Percentiles rank a stretch among this genome's conserved stretches.
Conservation (phyloP, 1,284 basidiomycete species). For the Thecaphora frezii region DNA sequence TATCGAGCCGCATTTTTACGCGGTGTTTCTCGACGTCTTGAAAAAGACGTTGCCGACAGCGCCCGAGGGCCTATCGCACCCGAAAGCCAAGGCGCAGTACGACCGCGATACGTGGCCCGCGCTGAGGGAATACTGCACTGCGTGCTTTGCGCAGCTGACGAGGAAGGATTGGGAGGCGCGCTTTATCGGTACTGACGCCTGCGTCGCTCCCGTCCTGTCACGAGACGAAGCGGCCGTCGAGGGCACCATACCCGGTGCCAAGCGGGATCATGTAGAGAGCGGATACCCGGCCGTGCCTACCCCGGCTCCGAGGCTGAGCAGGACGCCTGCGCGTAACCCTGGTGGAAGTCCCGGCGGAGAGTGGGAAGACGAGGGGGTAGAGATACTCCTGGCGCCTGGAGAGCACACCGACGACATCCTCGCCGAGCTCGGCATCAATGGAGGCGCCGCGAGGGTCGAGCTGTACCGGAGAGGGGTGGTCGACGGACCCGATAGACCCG, state of each 20-base stretch:
- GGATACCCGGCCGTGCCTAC: slow-evolving; percentile 47
- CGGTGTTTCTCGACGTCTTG: slow-evolving; percentile 34
- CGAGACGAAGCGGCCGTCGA: slow-evolving; percentile 47
- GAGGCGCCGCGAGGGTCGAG: slow-evolving; percentile 18
- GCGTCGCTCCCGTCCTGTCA: slow-evolving; percentile 71
- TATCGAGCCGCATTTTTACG: slow-evolving; percentile 38
- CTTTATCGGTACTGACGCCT: slow-evolving; percentile 76
- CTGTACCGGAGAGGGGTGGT: slow-evolving; percentile 34
- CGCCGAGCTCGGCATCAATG: slow-evolving; percentile 27
- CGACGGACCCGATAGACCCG: slow-evolving; percentile 34
- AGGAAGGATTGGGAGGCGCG: slow-evolving; percentile 72
- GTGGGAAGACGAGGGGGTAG: slow-evolving; percentile 18
- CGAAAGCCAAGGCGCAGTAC: slow-evolving; percentile 64
- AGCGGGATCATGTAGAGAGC: slow-evolving; percentile 12
- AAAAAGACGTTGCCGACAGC: slow-evolving; percentile 21
- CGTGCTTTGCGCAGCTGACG: slow-evolving; percentile 68
- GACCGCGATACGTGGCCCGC: slow-evolving; percentile 68
- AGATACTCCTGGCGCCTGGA: slow-evolving; percentile 50
- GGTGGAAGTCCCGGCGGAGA: slow-evolving; percentile 28
- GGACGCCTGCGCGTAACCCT: slow-evolving; percentile 50
- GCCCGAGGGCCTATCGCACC: slow-evolving; percentile 47
- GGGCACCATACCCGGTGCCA: slow-evolving; percentile 29
- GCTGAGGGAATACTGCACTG: slow-evolving; percentile 66
- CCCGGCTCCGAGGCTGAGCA: slow-evolving; percentile 48
- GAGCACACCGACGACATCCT: slow-evolving; percentile 53